Conservation (phyloP, 495 filamentous ascomycete species). For the Aspergillus nidulans region DNA sequence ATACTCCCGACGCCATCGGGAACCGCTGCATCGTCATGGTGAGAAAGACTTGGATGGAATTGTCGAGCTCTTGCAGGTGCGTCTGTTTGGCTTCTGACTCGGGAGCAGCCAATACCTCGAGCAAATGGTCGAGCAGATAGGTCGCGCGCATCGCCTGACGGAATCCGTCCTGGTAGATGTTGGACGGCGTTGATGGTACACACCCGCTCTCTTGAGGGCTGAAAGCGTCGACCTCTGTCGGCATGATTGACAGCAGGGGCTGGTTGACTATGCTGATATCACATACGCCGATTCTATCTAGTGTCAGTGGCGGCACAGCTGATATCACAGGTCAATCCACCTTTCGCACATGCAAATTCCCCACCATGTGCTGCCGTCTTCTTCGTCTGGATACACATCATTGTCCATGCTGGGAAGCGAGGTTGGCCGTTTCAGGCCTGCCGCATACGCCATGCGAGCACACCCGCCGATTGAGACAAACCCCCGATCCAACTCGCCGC, state of each 20-base stretch:
- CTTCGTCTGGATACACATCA: not conserved
- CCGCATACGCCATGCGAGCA: conserved; percentile 22
- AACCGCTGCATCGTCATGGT: conserved; percentile 21
- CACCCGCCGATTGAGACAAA: conserved; percentile 29
- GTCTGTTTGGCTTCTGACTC: conserved; percentile 14
- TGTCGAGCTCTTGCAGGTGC: conserved; percentile 16
- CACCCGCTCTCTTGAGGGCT: not conserved
- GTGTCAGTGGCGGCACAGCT: not conserved
- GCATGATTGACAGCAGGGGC: not conserved
- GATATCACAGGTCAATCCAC: conserved; percentile 9
- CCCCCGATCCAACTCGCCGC: conserved; percentile 23
- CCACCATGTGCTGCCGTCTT: conserved; percentile 30
- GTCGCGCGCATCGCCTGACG: conserved; percentile 27
- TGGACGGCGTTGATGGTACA: not conserved
- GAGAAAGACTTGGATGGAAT: conserved; percentile 19
- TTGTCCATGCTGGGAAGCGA: not conserved
- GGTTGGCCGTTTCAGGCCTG: conserved; percentile 9
- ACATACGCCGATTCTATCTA: not conserved
- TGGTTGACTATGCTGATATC: not conserved
- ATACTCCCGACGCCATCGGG: conserved; percentile 13
- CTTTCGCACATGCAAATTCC: conserved; percentile 27
- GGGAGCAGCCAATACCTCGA: conserved; percentile 12
- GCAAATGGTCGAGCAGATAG: conserved; percentile 26
- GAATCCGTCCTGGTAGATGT: conserved; percentile 17
- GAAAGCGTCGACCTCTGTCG: not conserved